Evolutionary conservation across 1,139 yeast genomes (phyloP), one percentile per base, ranked within the genome.

Genomic region (Protomyces lactucae-debilis): DNA sequence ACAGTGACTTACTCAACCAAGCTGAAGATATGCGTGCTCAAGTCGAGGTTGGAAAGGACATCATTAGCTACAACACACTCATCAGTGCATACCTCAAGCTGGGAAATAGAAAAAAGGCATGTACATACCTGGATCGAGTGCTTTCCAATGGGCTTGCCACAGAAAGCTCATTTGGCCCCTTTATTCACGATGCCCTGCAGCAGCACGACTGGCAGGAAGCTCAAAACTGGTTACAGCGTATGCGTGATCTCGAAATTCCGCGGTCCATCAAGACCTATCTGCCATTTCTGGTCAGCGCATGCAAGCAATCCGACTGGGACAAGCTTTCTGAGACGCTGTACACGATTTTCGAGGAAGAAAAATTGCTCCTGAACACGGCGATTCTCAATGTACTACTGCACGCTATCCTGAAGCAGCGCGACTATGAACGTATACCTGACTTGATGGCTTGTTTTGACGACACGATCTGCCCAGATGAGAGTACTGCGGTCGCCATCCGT

Each of bases 271-370:
- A 16, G 32, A 52, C 57, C 2, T 59, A 52, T 43, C 23, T 55
- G 40, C 63, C 63, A 25, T 59, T 59, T 32, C 52, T 59, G n/a
- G 35, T 52, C 4, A n/a, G 4, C 23, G 43, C 54, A 3, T 39
- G 52, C 18, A 39, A 59, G 46, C 23, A 32, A 12, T n/a, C 43
- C 8, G 18, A 16, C 14, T 16, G 52, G 18, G 23, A 9, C 3
- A 39, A 16, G 35, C 12, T 59, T 6, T 12, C 56, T 16, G 43
- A 25, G 28, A 48, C 54, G 5, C 5, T 59, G 52, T 52, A 52
- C 10, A 37, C 25, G n/a, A 9, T 37, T 5, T 18, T 59, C 52
- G 6, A 12, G 3, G 5, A 37, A 21, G 63, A 59, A 18, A 25
- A 53, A 18, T 6, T 59, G 3, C 35, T 43, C n/a, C n/a, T 59